phyloP scores from a whole-genome alignment of 139 green algal genomes.

The Micromonas commoda region DNA sequence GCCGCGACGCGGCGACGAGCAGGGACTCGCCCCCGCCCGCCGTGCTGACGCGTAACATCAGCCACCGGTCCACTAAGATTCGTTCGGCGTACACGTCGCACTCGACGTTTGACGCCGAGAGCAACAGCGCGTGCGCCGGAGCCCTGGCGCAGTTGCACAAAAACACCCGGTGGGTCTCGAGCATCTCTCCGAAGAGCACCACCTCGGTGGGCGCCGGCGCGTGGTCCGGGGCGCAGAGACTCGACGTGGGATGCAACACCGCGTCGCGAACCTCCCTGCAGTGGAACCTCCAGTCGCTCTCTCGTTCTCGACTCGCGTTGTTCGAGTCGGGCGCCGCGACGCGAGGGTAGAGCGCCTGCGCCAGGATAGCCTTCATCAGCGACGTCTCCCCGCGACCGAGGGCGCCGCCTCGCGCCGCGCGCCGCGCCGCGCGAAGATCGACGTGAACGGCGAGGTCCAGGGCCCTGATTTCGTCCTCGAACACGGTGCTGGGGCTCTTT shows the following conservation, averaged over 20 bases:
- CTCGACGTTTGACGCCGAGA: constrained; percentile 23
- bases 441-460: not conserved
- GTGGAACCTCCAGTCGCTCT: not conserved
- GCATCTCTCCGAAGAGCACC: constrained; percentile 44
- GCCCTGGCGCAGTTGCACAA: constrained; percentile 35
- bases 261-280: constrained; percentile 35
- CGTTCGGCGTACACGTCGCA: not conserved
- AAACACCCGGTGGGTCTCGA: constrained; percentile 39
- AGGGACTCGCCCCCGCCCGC: not conserved
- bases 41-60: not conserved
- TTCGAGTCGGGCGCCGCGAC: not conserved
- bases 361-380: not conserved
- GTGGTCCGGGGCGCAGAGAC: constrained; percentile 57
- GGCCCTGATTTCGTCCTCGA: not conserved
- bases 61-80: not conserved
- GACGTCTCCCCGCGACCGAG: not conserved
- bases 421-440: not conserved
- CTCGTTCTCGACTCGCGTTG: not conserved
- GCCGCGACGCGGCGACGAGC: not conserved
- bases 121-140: constrained; percentile 40
- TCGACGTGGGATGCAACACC: constrained; percentile 90
- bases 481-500: not conserved
- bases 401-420: no score
- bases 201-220: constrained; percentile 42
- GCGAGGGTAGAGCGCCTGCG: not conserved